phyloP scores from a whole-genome alignment of 305 asterid genomes.

The Plantago coronopus region DNA sequence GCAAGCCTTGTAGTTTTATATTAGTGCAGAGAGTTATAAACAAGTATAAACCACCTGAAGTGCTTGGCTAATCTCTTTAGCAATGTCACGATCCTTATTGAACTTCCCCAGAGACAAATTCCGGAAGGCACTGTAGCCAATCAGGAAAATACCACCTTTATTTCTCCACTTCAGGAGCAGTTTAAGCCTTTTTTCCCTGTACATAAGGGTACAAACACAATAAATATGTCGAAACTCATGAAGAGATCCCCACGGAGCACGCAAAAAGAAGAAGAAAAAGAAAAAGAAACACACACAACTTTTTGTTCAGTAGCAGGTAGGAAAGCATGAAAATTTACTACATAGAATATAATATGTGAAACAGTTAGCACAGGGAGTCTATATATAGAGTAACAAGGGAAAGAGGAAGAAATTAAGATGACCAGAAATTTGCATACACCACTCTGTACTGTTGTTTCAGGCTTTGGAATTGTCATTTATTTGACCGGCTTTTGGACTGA shows the following conservation, averaged over 20 bases:
- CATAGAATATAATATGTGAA: not conserved
- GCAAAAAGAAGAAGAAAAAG: not conserved
- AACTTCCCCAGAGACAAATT: slow-evolving; percentile 88
- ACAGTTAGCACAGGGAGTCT: slow-evolving; percentile 17
- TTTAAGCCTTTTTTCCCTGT: slow-evolving; percentile 79
- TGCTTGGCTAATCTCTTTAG: slow-evolving; percentile 64
- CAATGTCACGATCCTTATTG: slow-evolving; percentile 75
- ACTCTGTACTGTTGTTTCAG: not conserved
- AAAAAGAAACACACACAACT: not conserved
- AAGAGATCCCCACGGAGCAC: slow-evolving; percentile 10
- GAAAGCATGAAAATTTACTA: not conserved
- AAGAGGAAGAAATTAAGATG: slow-evolving; percentile 14
- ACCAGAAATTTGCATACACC: slow-evolving; percentile 1
- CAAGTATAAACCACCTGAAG: slow-evolving; percentile 65
- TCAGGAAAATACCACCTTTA: slow-evolving; percentile 90
- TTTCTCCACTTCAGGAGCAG: slow-evolving; percentile 76
- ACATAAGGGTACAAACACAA: slow-evolving; percentile 21
- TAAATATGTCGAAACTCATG: slow-evolving; percentile 18
- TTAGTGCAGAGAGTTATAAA: slow-evolving; percentile 21
- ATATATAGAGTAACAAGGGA: not conserved
- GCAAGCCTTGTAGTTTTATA: not conserved
- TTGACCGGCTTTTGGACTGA: no score
- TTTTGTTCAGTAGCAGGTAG: not conserved
- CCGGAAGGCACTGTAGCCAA: slow-evolving; percentile 83
- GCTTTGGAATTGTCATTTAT: not conserved